phyloP scores from a whole-genome alignment of 2,329 filamentous ascomycete genomes.

The Colletotrichum falcatum region DNA sequence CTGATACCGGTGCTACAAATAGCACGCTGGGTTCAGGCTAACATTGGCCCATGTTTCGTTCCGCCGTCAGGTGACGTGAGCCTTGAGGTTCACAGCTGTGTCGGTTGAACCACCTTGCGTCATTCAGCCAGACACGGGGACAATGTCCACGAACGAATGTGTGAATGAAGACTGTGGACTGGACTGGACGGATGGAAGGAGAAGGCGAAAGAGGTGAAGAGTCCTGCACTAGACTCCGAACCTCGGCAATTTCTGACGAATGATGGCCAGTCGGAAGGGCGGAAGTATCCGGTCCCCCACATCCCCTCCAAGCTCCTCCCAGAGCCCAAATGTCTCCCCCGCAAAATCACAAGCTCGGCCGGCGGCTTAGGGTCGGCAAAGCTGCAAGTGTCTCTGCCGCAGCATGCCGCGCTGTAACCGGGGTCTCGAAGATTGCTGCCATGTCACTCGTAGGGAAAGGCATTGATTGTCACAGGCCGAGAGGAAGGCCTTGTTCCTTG shows the following conservation, averaged over 20 bases:
- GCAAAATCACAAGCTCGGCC: slow-evolving; percentile 71
- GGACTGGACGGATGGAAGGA: not conserved
- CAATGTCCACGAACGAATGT: too few species aligned
- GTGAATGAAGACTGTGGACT: not conserved
- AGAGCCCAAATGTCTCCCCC: slow-evolving; percentile 50
- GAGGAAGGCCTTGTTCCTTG: not conserved
- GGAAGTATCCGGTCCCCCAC: slow-evolving; percentile 27
- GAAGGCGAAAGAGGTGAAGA: not conserved
- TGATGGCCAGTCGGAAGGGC: slow-evolving; percentile 28
- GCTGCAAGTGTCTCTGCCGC: slow-evolving; percentile 33
- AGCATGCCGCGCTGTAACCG: slow-evolving; percentile 16
- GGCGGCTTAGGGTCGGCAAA: slow-evolving; percentile 64
- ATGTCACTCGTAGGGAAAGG: not conserved
- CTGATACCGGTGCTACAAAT: slow-evolving; percentile 17
- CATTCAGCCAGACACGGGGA: not conserved
- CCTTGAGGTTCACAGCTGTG: slow-evolving; percentile 13
- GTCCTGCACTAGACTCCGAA: slow-evolving; percentile 30
- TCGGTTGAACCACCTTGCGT: too few species aligned
- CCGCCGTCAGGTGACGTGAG: slow-evolving; percentile 18
- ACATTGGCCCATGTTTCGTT: slow-evolving; percentile 6
- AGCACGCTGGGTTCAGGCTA: slow-evolving; percentile 22
- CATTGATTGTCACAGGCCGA: slow-evolving; percentile 39
- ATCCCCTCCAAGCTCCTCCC: not conserved
- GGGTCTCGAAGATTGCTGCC: too few species aligned
- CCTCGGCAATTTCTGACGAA: slow-evolving; percentile 41